Percentiles rank a stretch among this genome's conserved stretches.
These are phyloP conservation scores for Aureoboletus auriporus DNA, from an alignment of 768 basidiomycete species.

Conservation along the genomic window DNA sequence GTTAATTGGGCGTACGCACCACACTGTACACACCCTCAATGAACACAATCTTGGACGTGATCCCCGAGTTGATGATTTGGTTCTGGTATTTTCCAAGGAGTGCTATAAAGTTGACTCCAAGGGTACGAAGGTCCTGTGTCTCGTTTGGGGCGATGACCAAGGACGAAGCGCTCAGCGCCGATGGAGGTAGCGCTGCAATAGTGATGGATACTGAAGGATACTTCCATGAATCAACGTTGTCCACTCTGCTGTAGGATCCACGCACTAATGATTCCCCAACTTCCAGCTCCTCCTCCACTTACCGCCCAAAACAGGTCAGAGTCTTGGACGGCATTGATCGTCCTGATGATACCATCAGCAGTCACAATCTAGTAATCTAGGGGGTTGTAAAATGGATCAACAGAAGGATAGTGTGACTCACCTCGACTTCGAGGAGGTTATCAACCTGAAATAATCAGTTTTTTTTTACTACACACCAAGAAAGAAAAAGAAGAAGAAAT, in stretches of 20 bases:
- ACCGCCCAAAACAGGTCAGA: constrained; percentile 52
- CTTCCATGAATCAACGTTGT: background rate
- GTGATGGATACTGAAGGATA: constrained; percentile 10
- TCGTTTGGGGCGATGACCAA: constrained; percentile 9
- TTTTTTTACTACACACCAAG: background rate
- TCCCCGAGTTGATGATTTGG: constrained; percentile 6
- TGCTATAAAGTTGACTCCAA: constrained; percentile 12
- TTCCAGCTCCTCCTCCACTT: constrained; percentile 49
- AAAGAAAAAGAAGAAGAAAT: background rate
- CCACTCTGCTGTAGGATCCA: background rate
- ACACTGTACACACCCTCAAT: constrained; percentile 1
- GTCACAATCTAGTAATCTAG: constrained; percentile 31
- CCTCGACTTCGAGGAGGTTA: constrained; percentile 41
- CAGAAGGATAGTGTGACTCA: background rate
- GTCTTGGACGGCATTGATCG: constrained; percentile 38
- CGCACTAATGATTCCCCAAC: constrained; percentile 41
- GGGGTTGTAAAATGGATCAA: background rate
- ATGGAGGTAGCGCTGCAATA: constrained; percentile 10
- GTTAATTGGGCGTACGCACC: background rate
- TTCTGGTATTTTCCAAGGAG: constrained; percentile 19
- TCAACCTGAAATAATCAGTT: constrained; percentile 32
- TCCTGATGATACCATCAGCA: constrained; percentile 35
- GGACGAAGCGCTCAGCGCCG: constrained; percentile 3
- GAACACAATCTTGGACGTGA: constrained; percentile 1
- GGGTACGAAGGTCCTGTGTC: constrained; percentile 7